Evolutionary conservation across 192 early-diverging fungal genomes (phyloP).

Genomic region (Oehlia diaphana): DNA sequence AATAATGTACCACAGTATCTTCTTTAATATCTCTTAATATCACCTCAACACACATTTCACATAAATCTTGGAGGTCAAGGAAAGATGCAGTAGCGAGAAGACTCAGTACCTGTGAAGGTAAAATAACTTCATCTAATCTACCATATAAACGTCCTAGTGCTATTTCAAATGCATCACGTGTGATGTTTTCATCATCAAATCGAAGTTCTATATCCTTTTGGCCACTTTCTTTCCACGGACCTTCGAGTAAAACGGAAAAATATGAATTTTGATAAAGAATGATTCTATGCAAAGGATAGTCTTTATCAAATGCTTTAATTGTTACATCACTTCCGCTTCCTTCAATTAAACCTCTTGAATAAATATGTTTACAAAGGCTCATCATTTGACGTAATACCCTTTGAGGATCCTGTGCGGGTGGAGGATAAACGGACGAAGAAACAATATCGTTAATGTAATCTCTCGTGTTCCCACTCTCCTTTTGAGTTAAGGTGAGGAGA

Average conservation of each 20-base stretch:
- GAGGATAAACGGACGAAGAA: conserved; percentile 22
- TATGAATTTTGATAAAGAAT: conserved; percentile 54
- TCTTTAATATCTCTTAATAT: conserved; percentile 30
- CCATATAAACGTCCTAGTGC: conserved; percentile 53
- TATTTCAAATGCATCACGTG: conserved; percentile 53
- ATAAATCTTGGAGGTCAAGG: conserved; percentile 47
- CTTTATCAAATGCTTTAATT: conserved; percentile 44
- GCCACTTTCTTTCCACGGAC: conserved; percentile 46
- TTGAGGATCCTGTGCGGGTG: conserved; percentile 27
- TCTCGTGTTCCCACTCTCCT: conserved; percentile 30
- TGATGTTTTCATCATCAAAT: conserved; percentile 55
- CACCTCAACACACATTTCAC: conserved; percentile 39
- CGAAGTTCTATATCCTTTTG: conserved; percentile 36
- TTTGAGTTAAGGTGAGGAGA: conserved; percentile 26
- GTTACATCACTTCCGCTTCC: conserved; percentile 54
- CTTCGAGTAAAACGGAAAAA: conserved; percentile 47
- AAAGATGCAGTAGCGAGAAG: conserved; percentile 51
- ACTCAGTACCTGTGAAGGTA: conserved; percentile 39
- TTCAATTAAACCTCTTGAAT: conserved; percentile 43
- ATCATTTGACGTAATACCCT: conserved; percentile 33
- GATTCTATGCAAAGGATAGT: conserved; percentile 54
- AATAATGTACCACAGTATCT: conserved; percentile 40
- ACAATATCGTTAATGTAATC: conserved; percentile 22
- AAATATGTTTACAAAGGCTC: conserved; percentile 45
- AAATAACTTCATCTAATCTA: conserved; percentile 42